A percentile compares a stretch with the other conserved stretches of the same genome.
phyloP scores from a whole-genome alignment of 2,329 filamentous ascomycete genomes.

The Triangularia verruculosa region DNA sequence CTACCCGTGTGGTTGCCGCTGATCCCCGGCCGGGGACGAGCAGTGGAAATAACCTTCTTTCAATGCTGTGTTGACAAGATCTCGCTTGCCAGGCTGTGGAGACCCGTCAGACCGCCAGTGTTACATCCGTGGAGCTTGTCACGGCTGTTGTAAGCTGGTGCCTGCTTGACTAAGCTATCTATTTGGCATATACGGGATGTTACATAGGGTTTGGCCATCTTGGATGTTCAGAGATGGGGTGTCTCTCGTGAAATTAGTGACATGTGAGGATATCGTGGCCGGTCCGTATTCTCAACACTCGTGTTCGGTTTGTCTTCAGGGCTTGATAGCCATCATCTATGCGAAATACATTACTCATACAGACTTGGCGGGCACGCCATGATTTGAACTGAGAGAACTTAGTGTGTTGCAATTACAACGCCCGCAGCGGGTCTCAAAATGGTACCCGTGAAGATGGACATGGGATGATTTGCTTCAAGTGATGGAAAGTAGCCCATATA shows the following conservation, averaged over 20 bases:
- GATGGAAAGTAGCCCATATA: constrained; percentile 4
- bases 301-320: neutral
- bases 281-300: too few species aligned
- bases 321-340: neutral
- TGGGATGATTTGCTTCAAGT: constrained; percentile 6
- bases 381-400: neutral
- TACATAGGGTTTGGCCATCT: neutral
- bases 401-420: neutral
- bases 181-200: neutral
- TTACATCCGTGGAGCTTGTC: neutral
- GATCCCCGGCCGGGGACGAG: neutral
- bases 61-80: neutral
- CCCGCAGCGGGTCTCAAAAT: constrained; percentile 4
- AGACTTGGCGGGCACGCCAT: neutral
- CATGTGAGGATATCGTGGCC: neutral
- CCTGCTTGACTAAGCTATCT: neutral
- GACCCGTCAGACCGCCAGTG: neutral
- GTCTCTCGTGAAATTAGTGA: neutral
- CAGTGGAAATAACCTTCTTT: neutral
- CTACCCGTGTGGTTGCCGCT: neutral
- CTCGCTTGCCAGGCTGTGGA: neutral
- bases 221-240: neutral
- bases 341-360: constrained; percentile 8
- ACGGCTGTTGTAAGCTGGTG: neutral
- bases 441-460: neutral